phyloP scores from a whole-genome alignment of 1,284 basidiomycete genomes.

The Boletus semigastroideus region DNA sequence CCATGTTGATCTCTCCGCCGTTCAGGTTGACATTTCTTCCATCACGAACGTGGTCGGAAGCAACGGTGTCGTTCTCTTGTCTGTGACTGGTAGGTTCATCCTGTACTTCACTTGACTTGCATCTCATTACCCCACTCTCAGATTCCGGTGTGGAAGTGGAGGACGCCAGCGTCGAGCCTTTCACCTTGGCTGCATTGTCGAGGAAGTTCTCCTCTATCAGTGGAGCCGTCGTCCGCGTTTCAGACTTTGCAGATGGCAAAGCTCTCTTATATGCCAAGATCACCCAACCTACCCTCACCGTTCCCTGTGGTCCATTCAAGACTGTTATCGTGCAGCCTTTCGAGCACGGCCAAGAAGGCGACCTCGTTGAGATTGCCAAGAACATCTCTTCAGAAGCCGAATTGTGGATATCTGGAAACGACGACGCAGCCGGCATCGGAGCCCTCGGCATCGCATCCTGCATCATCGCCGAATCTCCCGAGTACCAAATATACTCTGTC shows the following conservation, averaged over 20 bases:
- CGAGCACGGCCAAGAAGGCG: constrained; percentile 24
- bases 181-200: constrained; percentile 11
- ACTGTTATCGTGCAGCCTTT: constrained; percentile 27
- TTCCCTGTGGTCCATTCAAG: constrained; percentile 22
- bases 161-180: constrained; percentile 11
- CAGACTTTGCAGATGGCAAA: constrained; percentile 11
- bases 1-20: constrained; percentile 21
- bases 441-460: constrained; percentile 32
- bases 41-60: constrained; percentile 24
- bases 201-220: constrained; percentile 11
- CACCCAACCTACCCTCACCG: constrained; percentile 9
- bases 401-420: constrained; percentile 31
- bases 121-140: background rate
- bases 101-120: background rate
- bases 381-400: constrained; percentile 28
- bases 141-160: constrained; percentile 10
- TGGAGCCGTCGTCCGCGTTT: constrained; percentile 8
- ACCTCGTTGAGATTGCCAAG: constrained; percentile 26
- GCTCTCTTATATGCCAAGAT: constrained; percentile 20
- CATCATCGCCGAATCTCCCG: constrained; percentile 29
- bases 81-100: constrained; percentile 18
- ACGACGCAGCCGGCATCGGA: constrained; percentile 30
- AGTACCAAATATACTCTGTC: constrained; percentile 28
- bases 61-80: constrained; percentile 21
- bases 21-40: constrained; percentile 19